phyloP scores from a whole-genome alignment of 139 green algal species.

The Pycnococcus provasolii region DNA sequence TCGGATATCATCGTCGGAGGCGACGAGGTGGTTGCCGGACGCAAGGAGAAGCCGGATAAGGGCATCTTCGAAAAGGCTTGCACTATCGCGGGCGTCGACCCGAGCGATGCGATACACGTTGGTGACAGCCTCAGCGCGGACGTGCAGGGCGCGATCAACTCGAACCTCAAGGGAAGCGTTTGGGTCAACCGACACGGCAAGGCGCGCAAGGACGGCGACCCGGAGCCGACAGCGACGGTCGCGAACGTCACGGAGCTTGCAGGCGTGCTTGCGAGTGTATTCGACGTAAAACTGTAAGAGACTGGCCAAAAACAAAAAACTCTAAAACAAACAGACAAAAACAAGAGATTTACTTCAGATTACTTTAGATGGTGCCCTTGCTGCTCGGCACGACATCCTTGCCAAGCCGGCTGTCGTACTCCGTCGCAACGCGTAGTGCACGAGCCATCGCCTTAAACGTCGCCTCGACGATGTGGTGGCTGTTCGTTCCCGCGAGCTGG shows the following conservation, averaged over 20 bases:
- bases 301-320: neutral
- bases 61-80: constrained; percentile 4
- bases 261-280: neutral
- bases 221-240: neutral
- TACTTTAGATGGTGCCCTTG: neutral
- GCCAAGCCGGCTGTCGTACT: constrained; percentile 66
- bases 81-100: neutral
- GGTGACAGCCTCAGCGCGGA: constrained; percentile 5
- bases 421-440: constrained; percentile 72
- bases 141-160: neutral
- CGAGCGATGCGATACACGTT: constrained; percentile 8
- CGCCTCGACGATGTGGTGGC: constrained; percentile 97
- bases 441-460: constrained; percentile 98
- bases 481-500: constrained; percentile 68
- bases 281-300: neutral
- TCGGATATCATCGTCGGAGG: no score
- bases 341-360: no score
- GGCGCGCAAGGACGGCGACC: neutral
- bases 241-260: neutral
- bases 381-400: constrained; percentile 7
- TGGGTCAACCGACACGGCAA: neutral
- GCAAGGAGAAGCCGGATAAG: neutral
- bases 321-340: constrained; percentile 7
- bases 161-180: neutral
- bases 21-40: no score